Conservation (phyloP, 306 rosid genomes). For the Crotalaria pallida region DNA sequence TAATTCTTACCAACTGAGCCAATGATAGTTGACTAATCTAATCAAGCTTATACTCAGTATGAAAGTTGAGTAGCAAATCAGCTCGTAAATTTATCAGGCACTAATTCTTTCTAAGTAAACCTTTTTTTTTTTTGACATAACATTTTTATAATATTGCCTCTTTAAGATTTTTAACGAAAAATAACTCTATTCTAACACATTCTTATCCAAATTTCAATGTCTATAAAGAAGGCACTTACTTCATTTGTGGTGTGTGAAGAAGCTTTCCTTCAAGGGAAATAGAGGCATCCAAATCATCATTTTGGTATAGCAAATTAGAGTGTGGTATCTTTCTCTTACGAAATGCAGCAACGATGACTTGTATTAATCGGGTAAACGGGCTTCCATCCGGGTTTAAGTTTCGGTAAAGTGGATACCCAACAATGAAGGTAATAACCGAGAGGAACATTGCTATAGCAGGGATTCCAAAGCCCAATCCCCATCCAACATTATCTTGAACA, state of each 20-base stretch:
- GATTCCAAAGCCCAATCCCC: conserved; percentile 89
- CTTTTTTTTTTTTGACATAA: no score
- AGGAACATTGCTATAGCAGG: conserved; percentile 79
- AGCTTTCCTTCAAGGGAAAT: conserved; percentile 66
- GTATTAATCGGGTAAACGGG: conserved; percentile 82
- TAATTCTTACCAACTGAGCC: no score
- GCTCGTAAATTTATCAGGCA: no score
- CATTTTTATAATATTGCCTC: no score
- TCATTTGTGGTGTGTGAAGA: conserved; percentile 53
- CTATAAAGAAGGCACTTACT: conserved; percentile 24
- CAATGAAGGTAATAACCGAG: conserved; percentile 52
- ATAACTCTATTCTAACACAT: no score
- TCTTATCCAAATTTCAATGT: no score
- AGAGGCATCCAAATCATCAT: conserved; percentile 61
- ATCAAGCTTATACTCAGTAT: no score
- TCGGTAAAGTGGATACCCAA: conserved; percentile 84
- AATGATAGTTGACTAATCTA: no score
- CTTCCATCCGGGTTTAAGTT: conserved; percentile 71
- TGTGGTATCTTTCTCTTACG: conserved; percentile 53
- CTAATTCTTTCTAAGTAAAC: no score
- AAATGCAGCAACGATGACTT: conserved; percentile 65
- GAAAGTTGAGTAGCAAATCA: no score
- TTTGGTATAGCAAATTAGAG: conserved; percentile 40
- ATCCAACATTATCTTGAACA: conserved; percentile 83
- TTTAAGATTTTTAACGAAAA: no score